A percentile compares a stretch with the other conserved stretches of the same genome.
Evolutionary conservation across 768 basidiomycete genomes (phyloP).

Genomic region (Roridomyces roridus): DNA sequence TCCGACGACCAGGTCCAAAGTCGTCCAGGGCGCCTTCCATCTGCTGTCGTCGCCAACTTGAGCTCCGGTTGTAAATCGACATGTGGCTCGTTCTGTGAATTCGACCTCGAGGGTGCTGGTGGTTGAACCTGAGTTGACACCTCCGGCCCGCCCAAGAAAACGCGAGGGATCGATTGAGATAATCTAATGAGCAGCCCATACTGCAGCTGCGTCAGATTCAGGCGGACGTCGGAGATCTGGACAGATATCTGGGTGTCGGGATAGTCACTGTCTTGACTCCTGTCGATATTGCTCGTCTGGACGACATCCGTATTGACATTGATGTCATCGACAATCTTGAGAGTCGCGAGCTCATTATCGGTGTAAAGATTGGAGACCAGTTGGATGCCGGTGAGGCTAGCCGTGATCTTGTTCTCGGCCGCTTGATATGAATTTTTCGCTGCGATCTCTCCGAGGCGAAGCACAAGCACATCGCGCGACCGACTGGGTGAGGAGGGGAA

Average conservation of each 20-base stretch:
- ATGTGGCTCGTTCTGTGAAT: conserved; percentile 14
- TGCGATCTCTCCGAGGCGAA: conserved; percentile 88
- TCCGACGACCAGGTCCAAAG: conserved; percentile 74
- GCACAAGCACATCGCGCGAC: conserved; percentile 72
- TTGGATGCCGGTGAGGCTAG: conserved; percentile 84
- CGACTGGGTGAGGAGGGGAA: conserved; percentile 74
- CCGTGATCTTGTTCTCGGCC: conserved; percentile 63
- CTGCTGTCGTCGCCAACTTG: conserved; percentile 35
- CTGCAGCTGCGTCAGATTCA: conserved; percentile 85
- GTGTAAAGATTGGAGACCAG: conserved; percentile 73
- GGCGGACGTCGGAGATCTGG: conserved; percentile 81
- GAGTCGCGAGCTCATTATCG: conserved; percentile 50
- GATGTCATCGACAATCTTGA: conserved; percentile 95
- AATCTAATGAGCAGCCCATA: conserved; percentile 75
- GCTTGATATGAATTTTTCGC: conserved; percentile 79
- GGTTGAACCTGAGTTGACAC: conserved; percentile 38
- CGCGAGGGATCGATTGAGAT: conserved; percentile 69
- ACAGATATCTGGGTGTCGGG: conserved; percentile 83
- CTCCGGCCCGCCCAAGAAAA: conserved; percentile 59
- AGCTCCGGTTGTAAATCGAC: conserved; percentile 69
- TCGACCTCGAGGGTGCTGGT: conserved; percentile 25
- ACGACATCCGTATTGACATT: conserved; percentile 71
- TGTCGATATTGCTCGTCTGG: conserved; percentile 65
- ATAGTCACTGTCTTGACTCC: conserved; percentile 50
- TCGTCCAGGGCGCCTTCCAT: conserved; percentile 56